A percentile compares a stretch with the other conserved stretches of the same genome.
Conservation (phyloP, 495 filamentous ascomycete species). For the Jackrogersella multiformis region DNA sequence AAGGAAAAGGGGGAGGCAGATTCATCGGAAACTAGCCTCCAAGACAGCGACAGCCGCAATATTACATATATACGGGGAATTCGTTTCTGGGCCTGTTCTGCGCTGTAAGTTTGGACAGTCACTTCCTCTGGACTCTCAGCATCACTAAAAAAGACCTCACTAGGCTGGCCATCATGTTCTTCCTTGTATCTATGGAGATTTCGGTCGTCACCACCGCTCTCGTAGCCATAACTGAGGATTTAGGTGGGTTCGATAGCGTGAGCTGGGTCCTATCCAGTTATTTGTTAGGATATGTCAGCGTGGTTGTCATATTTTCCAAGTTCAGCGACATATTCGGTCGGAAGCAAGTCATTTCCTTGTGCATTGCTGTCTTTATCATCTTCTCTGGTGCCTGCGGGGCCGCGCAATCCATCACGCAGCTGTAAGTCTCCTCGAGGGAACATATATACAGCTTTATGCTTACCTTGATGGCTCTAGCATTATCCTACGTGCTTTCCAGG, state of each 20-base stretch:
- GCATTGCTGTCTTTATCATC: conserved; percentile 52
- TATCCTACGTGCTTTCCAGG: conserved; percentile 53
- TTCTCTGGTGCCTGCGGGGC: conserved; percentile 55
- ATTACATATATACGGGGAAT: too few relatives aligned
- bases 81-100: too few relatives aligned
- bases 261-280: conserved; percentile 67
- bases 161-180: too few relatives aligned
- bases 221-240: conserved; percentile 60
- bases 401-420: conserved; percentile 46
- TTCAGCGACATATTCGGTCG: conserved; percentile 53
- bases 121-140: too few relatives aligned
- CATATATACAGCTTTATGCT: neutral
- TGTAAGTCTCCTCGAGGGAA: conserved; percentile 37
- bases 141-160: too few relatives aligned
- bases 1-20: too few relatives aligned
- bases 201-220: conserved; percentile 67
- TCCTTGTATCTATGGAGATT: too few relatives aligned
- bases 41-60: too few relatives aligned
- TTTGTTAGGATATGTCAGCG: conserved; percentile 64
- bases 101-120: too few relatives aligned
- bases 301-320: conserved; percentile 49
- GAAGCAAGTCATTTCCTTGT: conserved; percentile 45
- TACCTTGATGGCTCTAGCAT: conserved; percentile 41
- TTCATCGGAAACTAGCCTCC: too few relatives aligned
- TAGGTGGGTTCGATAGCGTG: conserved; percentile 56